These are phyloP conservation scores for Zygoascus bituminiphila DNA, from an alignment of 805 yeast species.

Conservation along the genomic window DNA sequence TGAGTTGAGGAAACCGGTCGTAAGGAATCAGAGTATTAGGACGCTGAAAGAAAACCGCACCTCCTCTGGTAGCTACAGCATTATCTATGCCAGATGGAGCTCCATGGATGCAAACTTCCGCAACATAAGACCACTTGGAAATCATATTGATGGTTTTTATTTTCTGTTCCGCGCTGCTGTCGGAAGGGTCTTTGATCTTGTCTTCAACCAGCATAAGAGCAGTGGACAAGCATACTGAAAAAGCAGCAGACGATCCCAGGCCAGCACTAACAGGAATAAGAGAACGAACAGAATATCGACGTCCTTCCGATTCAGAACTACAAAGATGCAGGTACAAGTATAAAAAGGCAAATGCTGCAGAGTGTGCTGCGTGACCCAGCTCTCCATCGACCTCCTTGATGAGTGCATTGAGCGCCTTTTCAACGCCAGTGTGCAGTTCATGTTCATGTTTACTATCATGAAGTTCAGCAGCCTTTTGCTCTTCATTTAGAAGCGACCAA, in stretches of 20 bases:
- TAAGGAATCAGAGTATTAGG: constrained; percentile 49
- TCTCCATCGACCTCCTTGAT: constrained; percentile 14
- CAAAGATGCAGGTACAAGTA: constrained; percentile 64
- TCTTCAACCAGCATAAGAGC: constrained; percentile 41
- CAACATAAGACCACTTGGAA: constrained; percentile 83
- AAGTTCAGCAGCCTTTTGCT: not conserved
- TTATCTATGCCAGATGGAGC: constrained; percentile 96
- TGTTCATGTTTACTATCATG: constrained; percentile 4
- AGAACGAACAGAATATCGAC: constrained; percentile 61
- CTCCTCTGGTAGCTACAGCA: constrained; percentile 92
- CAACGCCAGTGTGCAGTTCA: constrained; percentile 5
- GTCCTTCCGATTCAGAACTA: constrained; percentile 37
- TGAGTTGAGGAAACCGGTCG: constrained; percentile 65
- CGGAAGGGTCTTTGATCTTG: constrained; percentile 5
- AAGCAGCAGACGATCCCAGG: constrained; percentile 86
- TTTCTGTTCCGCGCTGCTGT: constrained; percentile 10
- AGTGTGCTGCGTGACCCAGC: constrained; percentile 50
- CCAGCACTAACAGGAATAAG: constrained; percentile 96
- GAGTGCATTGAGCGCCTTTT: constrained; percentile 29
- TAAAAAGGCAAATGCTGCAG: constrained; percentile 76
- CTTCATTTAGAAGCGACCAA: not conserved
- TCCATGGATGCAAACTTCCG: constrained; percentile 93
- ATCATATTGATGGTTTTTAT: constrained; percentile 37
- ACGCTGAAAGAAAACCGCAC: constrained; percentile 86
- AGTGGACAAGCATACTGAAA: constrained; percentile 73